A percentile compares a stretch with the other conserved stretches of the same genome.
Conservation (phyloP, 2,329 filamentous ascomycete genomes). For the Zasmidium cellare region DNA sequence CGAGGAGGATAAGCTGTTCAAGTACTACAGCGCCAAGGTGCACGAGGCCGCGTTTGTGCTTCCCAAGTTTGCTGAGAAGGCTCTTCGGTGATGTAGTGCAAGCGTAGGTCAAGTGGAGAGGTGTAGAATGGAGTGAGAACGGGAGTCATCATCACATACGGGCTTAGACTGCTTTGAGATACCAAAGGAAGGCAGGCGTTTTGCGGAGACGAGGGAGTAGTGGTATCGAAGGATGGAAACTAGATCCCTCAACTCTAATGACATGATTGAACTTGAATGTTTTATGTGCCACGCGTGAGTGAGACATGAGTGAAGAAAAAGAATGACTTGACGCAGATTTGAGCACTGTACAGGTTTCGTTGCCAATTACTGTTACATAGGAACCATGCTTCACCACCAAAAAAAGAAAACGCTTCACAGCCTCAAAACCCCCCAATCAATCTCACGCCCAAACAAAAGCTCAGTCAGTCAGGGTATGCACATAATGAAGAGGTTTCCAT, state of each 20-base stretch:
- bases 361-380: background rate
- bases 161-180: background rate
- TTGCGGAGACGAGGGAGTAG: background rate
- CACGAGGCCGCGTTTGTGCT: constrained; percentile 93
- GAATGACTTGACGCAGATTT: no score
- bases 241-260: no score
- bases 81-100: constrained; percentile 43
- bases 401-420: background rate
- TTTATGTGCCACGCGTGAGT: background rate
- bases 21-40: constrained; percentile 96
- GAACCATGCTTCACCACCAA: background rate
- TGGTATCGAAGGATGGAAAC: background rate
- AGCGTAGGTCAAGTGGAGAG: background rate
- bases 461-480: background rate
- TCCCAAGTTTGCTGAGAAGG: constrained; percentile 88
- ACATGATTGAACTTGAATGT: no score
- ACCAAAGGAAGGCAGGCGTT: background rate
- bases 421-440: no score
- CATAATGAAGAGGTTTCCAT: no score
- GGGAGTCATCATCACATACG: constrained; percentile 15
- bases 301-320: no score
- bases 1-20: constrained; percentile 90
- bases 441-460: no score
- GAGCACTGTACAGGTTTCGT: background rate
- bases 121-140: background rate